Conservation (phyloP, 2,329 filamentous ascomycete species). For the Hymenoscyphus fraxineus region DNA sequence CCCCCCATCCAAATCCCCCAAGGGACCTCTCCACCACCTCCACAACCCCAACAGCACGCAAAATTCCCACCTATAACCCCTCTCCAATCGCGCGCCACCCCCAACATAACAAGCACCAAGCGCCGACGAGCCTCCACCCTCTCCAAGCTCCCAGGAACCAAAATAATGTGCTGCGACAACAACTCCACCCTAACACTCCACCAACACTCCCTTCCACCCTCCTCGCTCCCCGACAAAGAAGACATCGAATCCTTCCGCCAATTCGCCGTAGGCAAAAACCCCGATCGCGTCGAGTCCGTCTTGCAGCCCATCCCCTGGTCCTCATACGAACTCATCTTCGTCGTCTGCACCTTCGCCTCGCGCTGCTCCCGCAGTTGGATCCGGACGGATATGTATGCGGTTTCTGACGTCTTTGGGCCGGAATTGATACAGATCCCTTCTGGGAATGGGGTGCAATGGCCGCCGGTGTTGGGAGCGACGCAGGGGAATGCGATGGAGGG, state of each 20-base stretch:
- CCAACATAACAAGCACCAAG: too few relatives aligned
- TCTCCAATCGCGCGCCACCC: too few relatives aligned
- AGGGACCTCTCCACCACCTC: too few relatives aligned
- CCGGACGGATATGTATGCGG: background rate
- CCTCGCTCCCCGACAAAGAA: too few relatives aligned
- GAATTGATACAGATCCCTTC: conserved; percentile 5
- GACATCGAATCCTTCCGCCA: background rate
- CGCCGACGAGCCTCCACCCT: too few relatives aligned
- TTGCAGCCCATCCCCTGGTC: background rate
- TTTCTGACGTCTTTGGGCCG: background rate
- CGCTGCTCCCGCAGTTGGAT: background rate
- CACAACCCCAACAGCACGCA: too few relatives aligned
- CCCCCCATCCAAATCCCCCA: too few relatives aligned
- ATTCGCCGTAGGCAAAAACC: background rate
- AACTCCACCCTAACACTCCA: background rate
- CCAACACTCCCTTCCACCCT: background rate
- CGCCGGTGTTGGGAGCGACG: too few relatives aligned
- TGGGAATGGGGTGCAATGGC: too few relatives aligned
- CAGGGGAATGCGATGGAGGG: too few relatives aligned
- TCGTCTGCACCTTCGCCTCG: background rate
- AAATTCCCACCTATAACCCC: too few relatives aligned
- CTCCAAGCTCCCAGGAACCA: background rate
- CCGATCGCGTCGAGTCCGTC: background rate
- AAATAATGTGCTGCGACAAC: conserved; percentile 5
- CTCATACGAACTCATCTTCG: background rate